A percentile compares a stretch with the other conserved stretches of the same genome.
phyloP scores from a whole-genome alignment of 306 rosid species.

The Mimosa bimucronata region DNA sequence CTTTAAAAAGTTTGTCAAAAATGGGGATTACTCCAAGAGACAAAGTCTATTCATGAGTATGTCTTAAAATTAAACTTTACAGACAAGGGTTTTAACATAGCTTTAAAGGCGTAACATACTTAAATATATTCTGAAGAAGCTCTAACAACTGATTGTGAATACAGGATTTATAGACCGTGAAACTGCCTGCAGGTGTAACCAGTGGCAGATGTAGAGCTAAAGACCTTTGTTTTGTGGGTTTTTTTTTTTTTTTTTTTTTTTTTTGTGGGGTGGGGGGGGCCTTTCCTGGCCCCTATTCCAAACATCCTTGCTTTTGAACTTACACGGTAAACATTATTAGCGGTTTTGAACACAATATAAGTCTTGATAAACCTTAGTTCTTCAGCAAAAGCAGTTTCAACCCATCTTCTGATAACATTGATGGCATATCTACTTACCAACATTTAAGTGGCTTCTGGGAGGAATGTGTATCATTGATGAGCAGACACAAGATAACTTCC shows the following conservation, averaged over 20 bases:
- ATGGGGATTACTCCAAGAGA: slow-evolving; percentile 40
- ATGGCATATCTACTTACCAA: neutral
- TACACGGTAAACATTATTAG: neutral
- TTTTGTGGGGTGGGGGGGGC: neutral
- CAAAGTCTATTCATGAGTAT: slow-evolving; percentile 61
- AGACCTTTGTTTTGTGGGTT: no score
- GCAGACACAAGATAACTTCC: neutral
- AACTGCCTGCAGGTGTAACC: neutral
- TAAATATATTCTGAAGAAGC: neutral
- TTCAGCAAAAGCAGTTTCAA: neutral
- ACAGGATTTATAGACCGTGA: neutral
- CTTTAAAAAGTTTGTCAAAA: slow-evolving; percentile 51
- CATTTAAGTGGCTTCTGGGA: neutral
- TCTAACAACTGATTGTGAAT: neutral
- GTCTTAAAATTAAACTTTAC: slow-evolving; percentile 44
- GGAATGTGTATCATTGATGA: neutral
- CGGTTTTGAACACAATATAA: neutral
- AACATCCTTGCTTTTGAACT: neutral
- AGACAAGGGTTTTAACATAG: neutral
- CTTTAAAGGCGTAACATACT: neutral
- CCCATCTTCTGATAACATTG: neutral
- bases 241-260: no score
- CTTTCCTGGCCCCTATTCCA: no score
- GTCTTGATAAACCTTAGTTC: neutral
- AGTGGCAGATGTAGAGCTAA: neutral